These are phyloP conservation scores for Erythrophleum fordii DNA, from an alignment of 306 rosid genomes.

Conservation along the genomic window DNA sequence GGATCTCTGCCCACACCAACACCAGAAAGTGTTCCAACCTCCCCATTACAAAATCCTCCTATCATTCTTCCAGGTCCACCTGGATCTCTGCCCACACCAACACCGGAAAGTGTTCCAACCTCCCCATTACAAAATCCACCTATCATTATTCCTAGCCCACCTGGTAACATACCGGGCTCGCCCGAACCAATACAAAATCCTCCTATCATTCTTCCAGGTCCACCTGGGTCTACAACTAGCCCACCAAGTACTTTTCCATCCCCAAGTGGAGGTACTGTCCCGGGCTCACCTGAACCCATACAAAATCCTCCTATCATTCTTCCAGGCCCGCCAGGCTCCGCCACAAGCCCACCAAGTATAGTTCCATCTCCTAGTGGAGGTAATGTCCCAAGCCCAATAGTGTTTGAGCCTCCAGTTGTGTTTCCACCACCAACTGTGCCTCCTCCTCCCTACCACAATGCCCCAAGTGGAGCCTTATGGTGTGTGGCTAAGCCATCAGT, in stretches of 20 bases:
- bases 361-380: conserved; percentile 62
- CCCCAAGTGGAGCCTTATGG: conserved; percentile 63
- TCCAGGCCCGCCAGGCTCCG: conserved; percentile 53
- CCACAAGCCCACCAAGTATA: conserved; percentile 42
- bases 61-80: conserved; percentile 6
- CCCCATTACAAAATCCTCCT: conserved; percentile 47
- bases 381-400: conserved; percentile 62
- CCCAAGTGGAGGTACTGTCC: neutral
- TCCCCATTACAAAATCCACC: conserved; percentile 50
- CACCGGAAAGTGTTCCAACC: conserved; percentile 5
- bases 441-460: conserved; percentile 48
- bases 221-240: conserved; percentile 42
- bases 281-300: conserved; percentile 47
- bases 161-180: conserved; percentile 31
- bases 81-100: neutral
- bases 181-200: conserved; percentile 47
- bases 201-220: conserved; percentile 46
- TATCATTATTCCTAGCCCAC: conserved; percentile 35
- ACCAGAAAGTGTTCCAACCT: conserved; percentile 14
- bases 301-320: conserved; percentile 44
- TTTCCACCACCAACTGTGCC: conserved; percentile 85
- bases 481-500: conserved; percentile 97
- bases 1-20: neutral
- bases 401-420: conserved; percentile 76
- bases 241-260: conserved; percentile 52